Percentiles rank a stretch among this genome's conserved stretches.
Conservation (phyloP, 2,329 filamentous ascomycete genomes). For the Colletotrichum sp. region DNA sequence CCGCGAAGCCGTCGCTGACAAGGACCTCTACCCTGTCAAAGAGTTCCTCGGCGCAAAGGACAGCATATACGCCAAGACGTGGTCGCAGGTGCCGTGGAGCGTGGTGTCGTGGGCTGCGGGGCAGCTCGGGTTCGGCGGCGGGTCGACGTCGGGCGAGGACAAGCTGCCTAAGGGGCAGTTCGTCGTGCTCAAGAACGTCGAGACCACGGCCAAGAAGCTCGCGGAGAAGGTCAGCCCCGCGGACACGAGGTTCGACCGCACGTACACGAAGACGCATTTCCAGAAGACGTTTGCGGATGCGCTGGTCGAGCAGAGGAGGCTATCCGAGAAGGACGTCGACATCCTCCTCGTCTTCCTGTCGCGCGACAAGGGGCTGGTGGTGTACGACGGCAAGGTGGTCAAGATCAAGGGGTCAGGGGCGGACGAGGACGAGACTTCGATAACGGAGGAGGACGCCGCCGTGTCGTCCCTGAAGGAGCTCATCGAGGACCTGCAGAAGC, state of each 20-base stretch:
- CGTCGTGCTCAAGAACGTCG: constrained; percentile 68
- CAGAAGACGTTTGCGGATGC: constrained; percentile 59
- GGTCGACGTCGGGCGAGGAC: constrained; percentile 48
- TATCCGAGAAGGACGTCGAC: constrained; percentile 71
- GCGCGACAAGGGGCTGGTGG: constrained; percentile 66
- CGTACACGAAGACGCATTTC: constrained; percentile 73
- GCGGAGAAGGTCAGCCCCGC: constrained; percentile 40
- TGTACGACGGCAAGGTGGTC: constrained; percentile 71
- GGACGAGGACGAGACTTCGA: constrained; percentile 44
- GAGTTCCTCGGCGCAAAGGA: constrained; percentile 70
- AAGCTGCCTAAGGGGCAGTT: constrained; percentile 66
- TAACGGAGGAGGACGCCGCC: constrained; percentile 80
- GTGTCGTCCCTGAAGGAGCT: constrained; percentile 86
- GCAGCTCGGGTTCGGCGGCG: constrained; percentile 68
- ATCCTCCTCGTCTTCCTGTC: constrained; percentile 73
- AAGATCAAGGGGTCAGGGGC: constrained; percentile 68
- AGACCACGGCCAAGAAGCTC: constrained; percentile 63
- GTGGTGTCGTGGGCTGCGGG: constrained; percentile 78
- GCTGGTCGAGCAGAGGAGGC: constrained; percentile 50
- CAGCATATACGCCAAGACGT: constrained; percentile 72
- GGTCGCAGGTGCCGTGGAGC: constrained; percentile 72
- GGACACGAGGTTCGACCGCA: constrained; percentile 63
- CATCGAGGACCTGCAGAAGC: constrained; percentile 74
- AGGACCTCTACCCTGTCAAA: constrained; percentile 72
- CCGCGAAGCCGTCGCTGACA: constrained; percentile 71